phyloP scores from a whole-genome alignment of 768 basidiomycete species.

The Tylopilus vinaceipallidus region DNA sequence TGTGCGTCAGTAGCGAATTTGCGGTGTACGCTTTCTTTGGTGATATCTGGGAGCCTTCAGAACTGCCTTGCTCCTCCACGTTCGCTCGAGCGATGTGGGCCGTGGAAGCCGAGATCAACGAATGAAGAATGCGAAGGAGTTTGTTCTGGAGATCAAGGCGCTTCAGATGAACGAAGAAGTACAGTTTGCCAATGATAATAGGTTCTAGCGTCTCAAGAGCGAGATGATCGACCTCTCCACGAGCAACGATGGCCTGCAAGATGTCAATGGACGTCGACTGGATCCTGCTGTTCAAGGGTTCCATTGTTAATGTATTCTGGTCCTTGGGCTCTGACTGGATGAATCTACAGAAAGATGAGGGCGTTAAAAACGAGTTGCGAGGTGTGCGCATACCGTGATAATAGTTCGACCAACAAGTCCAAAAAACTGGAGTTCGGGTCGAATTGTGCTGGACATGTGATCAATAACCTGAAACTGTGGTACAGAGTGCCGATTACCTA shows the following conservation, averaged over 20 bases:
- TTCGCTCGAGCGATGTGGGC: constrained; percentile 30
- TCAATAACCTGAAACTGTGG: constrained; percentile 6
- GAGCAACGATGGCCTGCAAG: constrained; percentile 75
- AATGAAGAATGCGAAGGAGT: constrained; percentile 86
- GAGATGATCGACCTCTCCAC: constrained; percentile 71
- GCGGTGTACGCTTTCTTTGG: constrained; percentile 43
- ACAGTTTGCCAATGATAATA: constrained; percentile 72
- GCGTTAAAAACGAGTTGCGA: background rate
- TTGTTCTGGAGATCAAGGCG: constrained; percentile 90
- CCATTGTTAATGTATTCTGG: constrained; percentile 48
- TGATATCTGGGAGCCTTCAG: constrained; percentile 34
- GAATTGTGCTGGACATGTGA: constrained; percentile 26
- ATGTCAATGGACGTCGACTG: constrained; percentile 80
- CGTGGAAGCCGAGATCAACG: constrained; percentile 68
- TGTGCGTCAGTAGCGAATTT: constrained; percentile 73
- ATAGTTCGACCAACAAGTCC: constrained; percentile 69
- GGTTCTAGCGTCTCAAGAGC: constrained; percentile 66
- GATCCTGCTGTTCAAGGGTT: constrained; percentile 56
- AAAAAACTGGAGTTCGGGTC: constrained; percentile 67
- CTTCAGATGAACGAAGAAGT: constrained; percentile 62
- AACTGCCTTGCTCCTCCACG: constrained; percentile 32
- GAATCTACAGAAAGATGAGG: constrained; percentile 45
- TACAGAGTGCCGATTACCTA: constrained; percentile 41
- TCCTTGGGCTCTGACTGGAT: constrained; percentile 74
- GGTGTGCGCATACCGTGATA: constrained; percentile 69